These are phyloP conservation scores for Trichoderma sp. DNA, from an alignment of 2,329 filamentous ascomycete genomes.

Conservation along the genomic window DNA sequence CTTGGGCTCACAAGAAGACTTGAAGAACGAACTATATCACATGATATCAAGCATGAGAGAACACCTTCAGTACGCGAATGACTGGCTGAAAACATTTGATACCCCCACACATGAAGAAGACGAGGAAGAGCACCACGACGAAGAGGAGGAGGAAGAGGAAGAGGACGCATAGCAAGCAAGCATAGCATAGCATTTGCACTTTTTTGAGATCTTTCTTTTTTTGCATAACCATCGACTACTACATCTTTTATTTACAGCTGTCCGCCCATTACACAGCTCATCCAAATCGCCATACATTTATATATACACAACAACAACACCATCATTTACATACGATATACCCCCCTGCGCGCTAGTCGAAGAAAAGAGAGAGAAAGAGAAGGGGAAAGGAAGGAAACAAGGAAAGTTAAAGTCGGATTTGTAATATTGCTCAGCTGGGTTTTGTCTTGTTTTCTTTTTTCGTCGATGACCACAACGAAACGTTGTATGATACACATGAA, in stretches of 20 bases:
- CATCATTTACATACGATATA: background rate
- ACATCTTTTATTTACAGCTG: background rate
- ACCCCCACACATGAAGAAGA: background rate
- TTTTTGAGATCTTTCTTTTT: background rate
- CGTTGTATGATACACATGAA: constrained; percentile 9
- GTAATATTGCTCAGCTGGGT: background rate
- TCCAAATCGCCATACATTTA: background rate
- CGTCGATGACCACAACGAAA: background rate
- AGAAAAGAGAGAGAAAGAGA: background rate
- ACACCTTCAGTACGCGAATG: constrained; percentile 19
- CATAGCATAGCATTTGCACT: constrained; percentile 1
- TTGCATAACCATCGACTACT: background rate
- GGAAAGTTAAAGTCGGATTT: background rate
- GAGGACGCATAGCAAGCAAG: background rate
- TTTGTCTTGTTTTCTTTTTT: background rate
- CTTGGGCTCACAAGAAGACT: constrained; percentile 13
- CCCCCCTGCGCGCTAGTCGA: background rate
- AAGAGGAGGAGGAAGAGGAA: background rate
- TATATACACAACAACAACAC: background rate
- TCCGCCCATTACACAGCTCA: background rate
- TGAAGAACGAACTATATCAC: constrained; percentile 13
- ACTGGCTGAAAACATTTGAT: constrained; percentile 16
- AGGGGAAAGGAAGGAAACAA: background rate
- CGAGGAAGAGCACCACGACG: background rate
- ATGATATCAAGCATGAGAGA: constrained; percentile 20